phyloP scores from a whole-genome alignment of 106 monocot genomes.

The Dioscorea alata region DNA sequence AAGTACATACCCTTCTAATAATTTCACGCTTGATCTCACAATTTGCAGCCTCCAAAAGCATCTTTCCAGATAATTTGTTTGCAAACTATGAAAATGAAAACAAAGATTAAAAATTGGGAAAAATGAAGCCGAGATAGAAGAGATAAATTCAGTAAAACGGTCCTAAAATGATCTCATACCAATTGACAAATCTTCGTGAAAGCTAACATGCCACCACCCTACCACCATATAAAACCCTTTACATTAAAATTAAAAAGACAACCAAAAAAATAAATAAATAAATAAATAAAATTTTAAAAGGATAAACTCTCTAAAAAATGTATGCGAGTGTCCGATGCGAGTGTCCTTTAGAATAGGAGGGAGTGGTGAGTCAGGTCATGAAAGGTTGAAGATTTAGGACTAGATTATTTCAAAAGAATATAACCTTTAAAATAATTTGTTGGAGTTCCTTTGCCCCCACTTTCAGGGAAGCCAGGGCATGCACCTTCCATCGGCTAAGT shows the following conservation, averaged over 20 bases:
- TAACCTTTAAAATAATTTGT: slow-evolving; percentile 72
- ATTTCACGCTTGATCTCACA: slow-evolving; percentile 87
- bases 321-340: no score
- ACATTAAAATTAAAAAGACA: neutral
- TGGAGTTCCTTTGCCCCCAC: slow-evolving; percentile 71
- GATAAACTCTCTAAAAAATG: no score
- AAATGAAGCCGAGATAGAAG: neutral
- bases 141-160: no score
- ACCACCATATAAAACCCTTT: slow-evolving; percentile 7
- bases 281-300: no score
- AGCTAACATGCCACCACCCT: slow-evolving; percentile 87
- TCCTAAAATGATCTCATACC: slow-evolving; percentile 31
- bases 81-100: slow-evolving; percentile 48
- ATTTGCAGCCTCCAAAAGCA: slow-evolving; percentile 85
- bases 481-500: slow-evolving; percentile 77
- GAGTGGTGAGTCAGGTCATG: no score
- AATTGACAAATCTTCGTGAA: slow-evolving; percentile 61
- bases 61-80: slow-evolving; percentile 73
- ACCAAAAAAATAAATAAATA: neutral
- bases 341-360: no score
- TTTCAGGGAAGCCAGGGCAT: slow-evolving; percentile 46
- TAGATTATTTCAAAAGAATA: neutral
- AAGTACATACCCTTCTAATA: slow-evolving; percentile 59
- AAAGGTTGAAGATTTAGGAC: neutral
- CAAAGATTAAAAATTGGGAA: slow-evolving; percentile 1